phyloP scores from a whole-genome alignment of 805 yeast genomes.

The Candida sakaeoensis region DNA sequence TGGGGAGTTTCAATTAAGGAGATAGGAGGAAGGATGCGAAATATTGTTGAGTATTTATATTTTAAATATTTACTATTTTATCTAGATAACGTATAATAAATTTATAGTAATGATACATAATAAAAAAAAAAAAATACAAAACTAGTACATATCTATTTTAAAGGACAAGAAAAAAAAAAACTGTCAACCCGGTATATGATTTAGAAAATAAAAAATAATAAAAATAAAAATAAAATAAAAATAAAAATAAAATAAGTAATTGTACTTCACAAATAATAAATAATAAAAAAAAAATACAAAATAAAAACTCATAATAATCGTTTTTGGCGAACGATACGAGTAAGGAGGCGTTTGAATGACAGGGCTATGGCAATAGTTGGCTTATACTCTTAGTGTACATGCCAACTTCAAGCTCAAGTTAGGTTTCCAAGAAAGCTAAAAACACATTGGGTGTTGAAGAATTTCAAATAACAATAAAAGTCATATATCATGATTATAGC shows the following conservation, averaged over 20 bases:
- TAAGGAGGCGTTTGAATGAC: neutral
- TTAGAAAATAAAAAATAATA: neutral
- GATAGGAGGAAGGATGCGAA: too few relatives aligned
- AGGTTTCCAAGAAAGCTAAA: too few relatives aligned
- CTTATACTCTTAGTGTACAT: too few relatives aligned
- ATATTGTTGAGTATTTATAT: too few relatives aligned
- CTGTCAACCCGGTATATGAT: slow-evolving; percentile 4
- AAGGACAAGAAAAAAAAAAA: neutral
- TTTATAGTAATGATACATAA: too few relatives aligned
- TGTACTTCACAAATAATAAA: too few relatives aligned
- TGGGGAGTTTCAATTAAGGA: too few relatives aligned
- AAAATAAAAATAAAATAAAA: neutral
- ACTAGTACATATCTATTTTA: neutral
- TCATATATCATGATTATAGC: neutral
- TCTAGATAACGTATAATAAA: too few relatives aligned
- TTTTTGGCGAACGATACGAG: neutral
- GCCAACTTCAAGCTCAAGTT: too few relatives aligned
- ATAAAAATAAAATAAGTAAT: neutral
- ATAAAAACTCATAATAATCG: neutral
- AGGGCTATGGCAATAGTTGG: neutral
- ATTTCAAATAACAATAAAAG: neutral
- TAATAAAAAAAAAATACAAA: too few relatives aligned
- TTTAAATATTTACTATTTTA: too few relatives aligned
- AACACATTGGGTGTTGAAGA: too few relatives aligned
- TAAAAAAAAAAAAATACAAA: neutral